Percentiles rank a stretch among this genome's conserved stretches.
phyloP scores from a whole-genome alignment of 495 filamentous ascomycete genomes.

The Aspergillus olivimuriae region DNA sequence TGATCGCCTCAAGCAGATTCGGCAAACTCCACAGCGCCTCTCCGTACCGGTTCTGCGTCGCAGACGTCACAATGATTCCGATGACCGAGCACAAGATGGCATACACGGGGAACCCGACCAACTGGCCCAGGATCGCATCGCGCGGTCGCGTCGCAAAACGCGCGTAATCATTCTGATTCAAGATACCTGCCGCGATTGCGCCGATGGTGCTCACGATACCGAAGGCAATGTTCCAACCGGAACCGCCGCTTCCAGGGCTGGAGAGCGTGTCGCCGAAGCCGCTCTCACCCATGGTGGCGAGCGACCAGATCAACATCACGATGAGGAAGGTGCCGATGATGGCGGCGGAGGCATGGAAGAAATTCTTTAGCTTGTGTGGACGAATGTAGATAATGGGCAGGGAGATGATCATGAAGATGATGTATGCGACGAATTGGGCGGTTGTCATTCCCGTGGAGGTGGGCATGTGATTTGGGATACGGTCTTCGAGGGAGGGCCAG shows the following conservation, averaged over 20 bases:
- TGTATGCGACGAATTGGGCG: constrained; percentile 18
- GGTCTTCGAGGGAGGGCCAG: constrained; percentile 15
- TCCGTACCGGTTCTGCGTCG: constrained; percentile 28
- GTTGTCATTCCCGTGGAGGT: constrained; percentile 21
- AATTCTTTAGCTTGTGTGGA: constrained; percentile 10
- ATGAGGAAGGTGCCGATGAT: constrained; percentile 10
- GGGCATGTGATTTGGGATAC: constrained; percentile 22
- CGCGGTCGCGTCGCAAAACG: constrained; percentile 17
- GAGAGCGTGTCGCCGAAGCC: constrained; percentile 11
- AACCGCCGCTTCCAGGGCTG: not conserved
- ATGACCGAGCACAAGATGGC: constrained; percentile 26
- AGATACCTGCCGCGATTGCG: constrained; percentile 15
- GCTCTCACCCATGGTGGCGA: constrained; percentile 10
- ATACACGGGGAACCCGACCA: constrained; percentile 13
- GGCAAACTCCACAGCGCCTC: constrained; percentile 35
- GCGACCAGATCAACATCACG: constrained; percentile 9
- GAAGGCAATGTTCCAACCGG: constrained; percentile 14
- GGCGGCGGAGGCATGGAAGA: constrained; percentile 11
- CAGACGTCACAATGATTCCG: constrained; percentile 33
- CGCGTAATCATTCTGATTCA: constrained; percentile 20
- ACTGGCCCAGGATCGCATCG: constrained; percentile 17
- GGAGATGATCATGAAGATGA: constrained; percentile 16
- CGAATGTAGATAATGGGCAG: constrained; percentile 13
- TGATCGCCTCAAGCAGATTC: constrained; percentile 26
- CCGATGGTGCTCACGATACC: constrained; percentile 16